Conservation (phyloP, 169 alveolate species). For the Plasmodium gonderi region DNA sequence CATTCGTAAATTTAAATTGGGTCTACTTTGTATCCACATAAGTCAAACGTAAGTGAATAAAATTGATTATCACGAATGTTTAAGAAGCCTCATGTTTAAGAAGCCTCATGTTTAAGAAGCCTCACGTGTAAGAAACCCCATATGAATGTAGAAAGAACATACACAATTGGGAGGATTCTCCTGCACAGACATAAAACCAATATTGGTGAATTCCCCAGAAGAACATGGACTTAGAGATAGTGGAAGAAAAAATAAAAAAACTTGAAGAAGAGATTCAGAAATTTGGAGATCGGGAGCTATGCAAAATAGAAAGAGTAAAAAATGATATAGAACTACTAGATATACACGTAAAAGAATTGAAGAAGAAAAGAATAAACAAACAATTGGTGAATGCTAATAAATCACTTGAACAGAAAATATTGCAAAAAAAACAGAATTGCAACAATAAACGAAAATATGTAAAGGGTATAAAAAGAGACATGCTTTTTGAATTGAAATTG, state of each 20-base stretch:
- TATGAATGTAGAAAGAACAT: neutral
- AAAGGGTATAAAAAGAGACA: constrained; percentile 17
- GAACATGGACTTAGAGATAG: constrained; percentile 28
- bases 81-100: no score
- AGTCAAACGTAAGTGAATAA: no score
- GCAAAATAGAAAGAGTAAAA: constrained; percentile 24
- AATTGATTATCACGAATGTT: no score
- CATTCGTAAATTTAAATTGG: no score
- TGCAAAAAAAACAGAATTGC: constrained; percentile 1
- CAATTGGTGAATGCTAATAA: neutral
- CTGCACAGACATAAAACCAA: neutral
- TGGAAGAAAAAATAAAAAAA: constrained; percentile 42
- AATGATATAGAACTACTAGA: constrained; percentile 18
- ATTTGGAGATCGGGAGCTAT: neutral
- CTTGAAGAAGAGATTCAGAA: constrained; percentile 33
- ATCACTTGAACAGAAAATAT: constrained; percentile 25
- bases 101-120: no score
- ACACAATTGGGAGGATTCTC: neutral
- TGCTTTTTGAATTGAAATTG: constrained; percentile 13
- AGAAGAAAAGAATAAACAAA: constrained; percentile 8
- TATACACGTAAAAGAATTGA: constrained; percentile 5
- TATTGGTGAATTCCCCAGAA: neutral
- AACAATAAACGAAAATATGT: constrained; percentile 21
- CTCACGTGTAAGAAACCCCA: no score
- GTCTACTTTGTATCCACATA: no score